Evolutionary conservation across 495 filamentous ascomycete species (phyloP), one percentile per base, ranked within the genome.

Genomic region (Schizothecium vesticola): DNA sequence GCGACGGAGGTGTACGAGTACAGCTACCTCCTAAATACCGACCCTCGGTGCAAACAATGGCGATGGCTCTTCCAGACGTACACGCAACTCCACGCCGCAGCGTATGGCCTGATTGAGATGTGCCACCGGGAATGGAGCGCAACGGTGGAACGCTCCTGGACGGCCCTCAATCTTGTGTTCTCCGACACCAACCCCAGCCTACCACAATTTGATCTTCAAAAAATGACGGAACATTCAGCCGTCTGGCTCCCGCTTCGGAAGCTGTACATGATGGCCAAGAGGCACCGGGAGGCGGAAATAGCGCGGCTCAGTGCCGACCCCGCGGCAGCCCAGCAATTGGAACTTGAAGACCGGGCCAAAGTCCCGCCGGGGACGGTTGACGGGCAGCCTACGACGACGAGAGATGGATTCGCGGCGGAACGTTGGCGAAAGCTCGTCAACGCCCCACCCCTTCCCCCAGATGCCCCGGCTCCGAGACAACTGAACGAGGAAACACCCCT

Each of bases 11-110:
- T 91, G 22, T 86, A 94, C 67, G 92, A 96, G 73, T 91, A 91
- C 70, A 84, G 83, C n/a, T 78, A 85, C 25, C 73, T 88, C 12
- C 77, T 94, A 13, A 86, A 88, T 69, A 85, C 80, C 12, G 88
- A 90, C 68, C 77, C 84, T 9, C 80, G 85, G 11, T 86, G 85
- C 3, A 83, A 85, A 63, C 85, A 88, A 64, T 96, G 90, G 87
- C 84, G 86, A 25, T 97, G 93, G 93, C 83, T 93, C 10, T 93
- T 92, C 78, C 85, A 88, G 72, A 91, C 88, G 0, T 92, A 94
- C 75, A 88, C 89, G 22, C 91, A 94, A 67, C 92, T 90, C 89
- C 90, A 94, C 69, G 91, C 92, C 5, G 83, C 95, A 3, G 90
- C 89, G 2, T 91, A 91, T 71, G 82, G 89, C 4, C 77, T 97